Evolutionary conservation across 2,329 filamentous ascomycete species (phyloP).

Genomic region (Cladosporium cucumerinum): DNA sequence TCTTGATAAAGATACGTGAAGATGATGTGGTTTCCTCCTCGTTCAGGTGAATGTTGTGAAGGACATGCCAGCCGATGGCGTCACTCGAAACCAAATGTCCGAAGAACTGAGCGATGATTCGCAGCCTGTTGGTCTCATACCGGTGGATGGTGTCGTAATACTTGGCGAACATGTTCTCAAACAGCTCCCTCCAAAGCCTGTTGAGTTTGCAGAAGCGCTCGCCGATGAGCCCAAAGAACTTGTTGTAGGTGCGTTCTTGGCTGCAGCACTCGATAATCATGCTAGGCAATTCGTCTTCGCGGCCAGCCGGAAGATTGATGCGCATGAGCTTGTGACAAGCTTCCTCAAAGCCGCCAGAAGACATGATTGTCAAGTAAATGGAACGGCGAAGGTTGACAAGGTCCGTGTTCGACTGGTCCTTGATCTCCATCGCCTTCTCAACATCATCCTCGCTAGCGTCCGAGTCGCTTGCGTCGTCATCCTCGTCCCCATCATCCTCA

Average conservation of each 20-base stretch:
- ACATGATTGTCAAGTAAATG: conserved; percentile 98
- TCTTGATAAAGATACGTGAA: conserved; percentile 97
- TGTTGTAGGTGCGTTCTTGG: conserved; percentile 94
- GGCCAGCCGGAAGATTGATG: conserved; percentile 78
- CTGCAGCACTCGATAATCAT: conserved; percentile 98
- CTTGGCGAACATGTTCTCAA: conserved; percentile 82
- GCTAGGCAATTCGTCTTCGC: conserved; percentile 85
- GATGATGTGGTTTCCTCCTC: conserved; percentile 96
- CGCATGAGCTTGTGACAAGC: conserved; percentile 91
- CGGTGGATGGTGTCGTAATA: conserved; percentile 98
- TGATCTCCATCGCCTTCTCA: conserved; percentile 83
- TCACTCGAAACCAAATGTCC: conserved; percentile 85
- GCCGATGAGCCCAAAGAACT: conserved; percentile 92
- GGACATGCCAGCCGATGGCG: conserved; percentile 85
- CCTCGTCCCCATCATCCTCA: conserved; percentile 66
- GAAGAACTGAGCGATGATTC: conserved; percentile 94
- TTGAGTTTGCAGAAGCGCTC: conserved; percentile 97
- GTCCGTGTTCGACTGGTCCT: conserved; percentile 95
- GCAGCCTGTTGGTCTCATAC: conserved; percentile 90
- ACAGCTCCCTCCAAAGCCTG: conserved; percentile 87
- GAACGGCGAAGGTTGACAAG: conserved; percentile 88
- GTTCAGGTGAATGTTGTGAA: conserved; percentile 82
- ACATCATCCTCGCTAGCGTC: conserved; percentile 65
- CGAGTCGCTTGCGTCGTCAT: conserved; percentile 60
- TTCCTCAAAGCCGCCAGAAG: conserved; percentile 92